A percentile compares a stretch with the other conserved stretches of the same genome.
Evolutionary conservation across 805 yeast species (phyloP).

Genomic region (Wickerhamia fluorescens): DNA sequence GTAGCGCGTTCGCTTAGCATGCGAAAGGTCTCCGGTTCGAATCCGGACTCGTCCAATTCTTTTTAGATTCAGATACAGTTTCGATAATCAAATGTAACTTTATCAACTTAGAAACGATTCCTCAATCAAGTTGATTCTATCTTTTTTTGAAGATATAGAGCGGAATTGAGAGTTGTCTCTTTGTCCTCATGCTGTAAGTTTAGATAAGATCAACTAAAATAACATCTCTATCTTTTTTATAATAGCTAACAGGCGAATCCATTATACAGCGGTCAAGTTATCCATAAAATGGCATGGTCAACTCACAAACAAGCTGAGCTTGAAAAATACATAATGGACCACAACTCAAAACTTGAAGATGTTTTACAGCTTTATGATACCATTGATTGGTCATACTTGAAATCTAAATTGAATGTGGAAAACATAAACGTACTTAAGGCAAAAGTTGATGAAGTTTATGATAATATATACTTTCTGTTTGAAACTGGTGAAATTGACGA

Average conservation of each 20-base stretch:
- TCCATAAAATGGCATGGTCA: constrained; percentile 15
- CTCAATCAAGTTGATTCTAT: not conserved
- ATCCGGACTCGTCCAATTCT: constrained; percentile 33
- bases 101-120: no score
- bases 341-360: constrained; percentile 6
- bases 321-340: constrained; percentile 7
- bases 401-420: constrained; percentile 7
- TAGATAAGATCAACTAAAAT: no score
- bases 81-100: no score
- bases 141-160: no score
- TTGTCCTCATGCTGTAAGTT: no score
- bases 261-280: no score
- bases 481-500: not conserved
- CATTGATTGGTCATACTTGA: constrained; percentile 14
- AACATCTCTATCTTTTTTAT: no score
- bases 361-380: constrained; percentile 9
- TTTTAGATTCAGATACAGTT: no score
- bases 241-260: constrained; percentile 1
- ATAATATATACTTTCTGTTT: constrained; percentile 3
- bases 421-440: constrained; percentile 12
- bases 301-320: constrained; percentile 9
- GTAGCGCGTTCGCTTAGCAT: constrained; percentile 45
- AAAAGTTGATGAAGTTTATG: constrained; percentile 18
- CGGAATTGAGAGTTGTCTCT: no score
- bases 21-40: constrained; percentile 44